Evolutionary conservation across 768 basidiomycete species (phyloP).

Genomic region (Kondoa malvinella): DNA sequence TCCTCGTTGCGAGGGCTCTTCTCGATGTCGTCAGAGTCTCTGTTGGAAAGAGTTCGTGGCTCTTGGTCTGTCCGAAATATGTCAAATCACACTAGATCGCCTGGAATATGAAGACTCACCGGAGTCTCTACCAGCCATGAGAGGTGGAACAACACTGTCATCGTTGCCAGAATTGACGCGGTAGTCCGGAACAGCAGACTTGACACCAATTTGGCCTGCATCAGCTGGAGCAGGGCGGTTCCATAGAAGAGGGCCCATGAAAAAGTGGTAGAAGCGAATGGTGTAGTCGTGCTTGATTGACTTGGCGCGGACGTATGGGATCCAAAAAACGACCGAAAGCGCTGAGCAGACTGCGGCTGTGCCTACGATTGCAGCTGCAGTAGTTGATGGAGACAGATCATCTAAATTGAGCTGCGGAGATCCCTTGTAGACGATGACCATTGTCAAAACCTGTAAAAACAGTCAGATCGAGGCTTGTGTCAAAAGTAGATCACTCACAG

Average conservation of each 20-base stretch:
- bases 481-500: conserved; percentile 31
- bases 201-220: conserved; percentile 21
- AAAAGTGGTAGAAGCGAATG: conserved; percentile 34
- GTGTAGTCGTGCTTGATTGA: conserved; percentile 36
- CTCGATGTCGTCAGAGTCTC: conserved; percentile 16
- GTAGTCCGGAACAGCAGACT: conserved; percentile 31
- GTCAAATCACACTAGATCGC: neutral
- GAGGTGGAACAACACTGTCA: neutral
- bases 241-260: conserved; percentile 36
- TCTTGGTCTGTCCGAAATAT: conserved; percentile 7
- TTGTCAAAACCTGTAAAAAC: neutral
- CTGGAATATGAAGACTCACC: neutral
- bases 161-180: conserved; percentile 19
- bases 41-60: conserved; percentile 9
- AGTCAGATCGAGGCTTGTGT: neutral
- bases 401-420: conserved; percentile 33
- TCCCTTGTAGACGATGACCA: conserved; percentile 32
- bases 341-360: conserved; percentile 31
- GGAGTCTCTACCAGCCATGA: neutral
- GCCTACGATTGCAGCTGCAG: conserved; percentile 32
- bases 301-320: conserved; percentile 35
- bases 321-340: conserved; percentile 34
- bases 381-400: conserved; percentile 27
- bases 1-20: conserved; percentile 1
- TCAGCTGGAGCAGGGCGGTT: conserved; percentile 31